Base-by-base conservation (phyloP, 257 asterid species). In the Orobanche coerulescens region DNA sequence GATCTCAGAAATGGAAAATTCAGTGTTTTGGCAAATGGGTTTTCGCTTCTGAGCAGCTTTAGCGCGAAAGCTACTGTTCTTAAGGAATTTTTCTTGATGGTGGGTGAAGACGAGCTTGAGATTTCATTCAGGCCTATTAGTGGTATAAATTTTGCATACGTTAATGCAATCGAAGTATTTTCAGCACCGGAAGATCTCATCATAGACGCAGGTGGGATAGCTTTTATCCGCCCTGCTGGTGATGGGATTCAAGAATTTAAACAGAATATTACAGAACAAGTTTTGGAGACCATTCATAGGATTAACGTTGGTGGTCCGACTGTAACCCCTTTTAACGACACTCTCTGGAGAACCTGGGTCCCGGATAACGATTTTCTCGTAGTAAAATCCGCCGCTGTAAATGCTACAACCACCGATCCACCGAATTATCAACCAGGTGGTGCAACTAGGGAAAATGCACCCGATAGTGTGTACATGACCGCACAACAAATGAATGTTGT, bases 261-360 rank as follows among this genome's bases (percentile, higher is more conserved):
- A 65, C 87, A 75, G 84, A 89, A 89, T 54, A 26, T 84, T 52
- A 71, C 95, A 0, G 74, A 75, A 4, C 88, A 75, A 22, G 68
- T 76, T 15, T 61, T 86, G 11, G 89, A 86, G 76, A 86, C 94
- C 64, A 75, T 84, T 65, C 90, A 89, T 73, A 75, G 95, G 73
- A 69, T 89, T 65, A 89, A 89, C 34, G 95, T 89, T 56, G 96
- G 96, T 8, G 96, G 96, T 8, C 49, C 78, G n/a, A 65, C 43
- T 42, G n/a, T 89, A 42, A 86, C 95, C 5, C 94, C 96, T 6
- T 86, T 84, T 44, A 87, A 87, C 68, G 96, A 87, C 50, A 81
- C 94, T 34, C 87, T 87, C 16, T 85, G 96, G 96, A 76, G 96
- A 33, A 75, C 69, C 50, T 87, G 96, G 94, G 58, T 81, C 22